phyloP scores from a whole-genome alignment of 257 asterid genomes.

The Solanum appendiculatum region DNA sequence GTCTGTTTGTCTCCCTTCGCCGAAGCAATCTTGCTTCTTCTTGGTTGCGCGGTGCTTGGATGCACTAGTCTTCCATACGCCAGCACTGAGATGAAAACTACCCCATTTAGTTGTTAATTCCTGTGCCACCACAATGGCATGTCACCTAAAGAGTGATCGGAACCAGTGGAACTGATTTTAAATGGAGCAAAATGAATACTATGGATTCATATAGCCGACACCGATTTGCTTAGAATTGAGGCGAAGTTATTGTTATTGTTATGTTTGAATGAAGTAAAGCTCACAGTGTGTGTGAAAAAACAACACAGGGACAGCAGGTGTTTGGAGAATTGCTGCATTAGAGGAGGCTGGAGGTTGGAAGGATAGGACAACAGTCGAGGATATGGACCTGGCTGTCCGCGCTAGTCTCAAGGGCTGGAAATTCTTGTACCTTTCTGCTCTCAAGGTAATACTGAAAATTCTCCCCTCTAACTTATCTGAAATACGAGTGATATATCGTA shows the following conservation, averaged over 20 bases:
- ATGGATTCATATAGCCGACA: neutral
- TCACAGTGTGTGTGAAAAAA: neutral
- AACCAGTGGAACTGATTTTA: neutral
- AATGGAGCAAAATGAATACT: neutral
- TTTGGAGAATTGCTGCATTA: slow-evolving; percentile 30
- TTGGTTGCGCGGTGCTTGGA: neutral
- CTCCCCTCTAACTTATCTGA: neutral
- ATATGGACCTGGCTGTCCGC: slow-evolving; percentile 36
- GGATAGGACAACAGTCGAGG: slow-evolving; percentile 36
- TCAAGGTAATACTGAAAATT: slow-evolving; percentile 8
- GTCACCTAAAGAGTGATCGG: too few species aligned
- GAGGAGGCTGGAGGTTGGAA: slow-evolving; percentile 43
- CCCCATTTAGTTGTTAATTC: too few species aligned
- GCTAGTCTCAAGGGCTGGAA: slow-evolving; percentile 42
- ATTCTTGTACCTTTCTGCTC: slow-evolving; percentile 22
- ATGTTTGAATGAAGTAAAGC: neutral
- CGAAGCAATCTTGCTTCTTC: neutral
- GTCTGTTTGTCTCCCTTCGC: neutral
- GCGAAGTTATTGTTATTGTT: neutral
- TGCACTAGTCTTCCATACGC: neutral
- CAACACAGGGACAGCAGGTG: slow-evolving; percentile 28
- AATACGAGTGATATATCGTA: neutral
- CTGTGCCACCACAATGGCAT: too few species aligned
- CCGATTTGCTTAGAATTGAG: neutral
- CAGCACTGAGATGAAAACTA: neutral